A percentile compares a stretch with the other conserved stretches of the same genome.
phyloP scores from a whole-genome alignment of 148 eudicot species.

The Hydrangea macrophylla region DNA sequence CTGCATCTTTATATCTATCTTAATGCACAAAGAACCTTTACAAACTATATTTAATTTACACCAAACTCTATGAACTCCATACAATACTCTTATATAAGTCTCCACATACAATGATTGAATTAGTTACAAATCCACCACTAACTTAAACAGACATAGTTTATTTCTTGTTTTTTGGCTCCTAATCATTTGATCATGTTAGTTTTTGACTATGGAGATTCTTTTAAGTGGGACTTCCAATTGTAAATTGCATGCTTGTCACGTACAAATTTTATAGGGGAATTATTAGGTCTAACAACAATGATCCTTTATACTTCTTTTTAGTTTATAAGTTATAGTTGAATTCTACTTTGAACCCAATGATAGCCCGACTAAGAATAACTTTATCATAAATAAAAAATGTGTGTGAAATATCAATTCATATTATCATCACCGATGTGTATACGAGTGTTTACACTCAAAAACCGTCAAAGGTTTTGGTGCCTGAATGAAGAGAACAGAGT shows the following conservation, averaged over 20 bases:
- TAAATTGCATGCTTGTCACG: constrained; percentile 28
- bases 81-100: neutral
- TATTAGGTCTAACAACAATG: constrained; percentile 1
- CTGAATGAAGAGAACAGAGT: no score
- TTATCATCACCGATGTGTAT: no score
- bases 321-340: neutral
- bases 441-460: no score
- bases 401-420: no score
- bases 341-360: neutral
- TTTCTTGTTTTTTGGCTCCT: neutral
- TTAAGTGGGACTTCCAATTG: constrained; percentile 3
- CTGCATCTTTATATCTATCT: neutral
- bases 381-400: no score
- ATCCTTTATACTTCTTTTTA: neutral
- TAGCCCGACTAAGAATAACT: neutral
- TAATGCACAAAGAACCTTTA: neutral
- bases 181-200: constrained; percentile 35
- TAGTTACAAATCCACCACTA: constrained; percentile 23
- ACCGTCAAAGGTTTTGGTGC: no score
- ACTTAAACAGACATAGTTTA: neutral
- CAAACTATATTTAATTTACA: neutral
- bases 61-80: neutral
- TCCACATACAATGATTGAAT: neutral
- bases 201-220: constrained; percentile 28
- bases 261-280: constrained; percentile 9